A percentile compares a stretch with the other conserved stretches of the same genome.
Evolutionary conservation across 768 basidiomycete genomes (phyloP).

Genomic region (Boletus rubropictus): DNA sequence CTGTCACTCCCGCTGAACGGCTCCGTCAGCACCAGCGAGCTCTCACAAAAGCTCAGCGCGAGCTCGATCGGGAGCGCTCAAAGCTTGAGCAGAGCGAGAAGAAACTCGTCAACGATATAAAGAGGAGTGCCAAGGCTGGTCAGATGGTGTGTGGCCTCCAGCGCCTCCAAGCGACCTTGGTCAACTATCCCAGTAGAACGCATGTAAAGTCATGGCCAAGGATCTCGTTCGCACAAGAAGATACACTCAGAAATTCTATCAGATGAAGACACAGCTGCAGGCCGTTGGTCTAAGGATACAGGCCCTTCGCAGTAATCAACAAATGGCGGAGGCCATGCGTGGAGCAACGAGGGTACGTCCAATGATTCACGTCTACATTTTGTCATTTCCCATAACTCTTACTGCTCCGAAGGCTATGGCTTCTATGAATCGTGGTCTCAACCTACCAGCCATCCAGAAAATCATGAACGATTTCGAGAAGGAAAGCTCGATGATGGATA

Average conservation of each 20-base stretch:
- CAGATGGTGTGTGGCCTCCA: constrained; percentile 64
- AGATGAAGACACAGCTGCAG: constrained; percentile 97
- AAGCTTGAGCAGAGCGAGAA: constrained; percentile 97
- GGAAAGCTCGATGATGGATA: constrained; percentile 98
- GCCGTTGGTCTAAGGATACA: constrained; percentile 95
- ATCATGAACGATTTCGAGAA: constrained; percentile 99
- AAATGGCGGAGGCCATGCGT: constrained; percentile 99
- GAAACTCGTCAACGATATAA: constrained; percentile 93
- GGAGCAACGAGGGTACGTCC: constrained; percentile 85
- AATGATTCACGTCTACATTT: not conserved
- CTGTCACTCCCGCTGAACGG: constrained; percentile 93
- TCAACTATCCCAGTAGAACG: constrained; percentile 56
- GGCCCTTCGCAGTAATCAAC: constrained; percentile 92
- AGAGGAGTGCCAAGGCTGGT: constrained; percentile 91
- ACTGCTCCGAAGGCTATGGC: constrained; percentile 76
- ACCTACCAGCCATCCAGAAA: constrained; percentile 88
- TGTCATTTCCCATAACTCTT: constrained; percentile 1
- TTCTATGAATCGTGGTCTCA: constrained; percentile 93
- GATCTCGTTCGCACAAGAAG: constrained; percentile 94
- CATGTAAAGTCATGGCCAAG: constrained; percentile 99
- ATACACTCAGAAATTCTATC: constrained; percentile 97
- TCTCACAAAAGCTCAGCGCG: constrained; percentile 93
- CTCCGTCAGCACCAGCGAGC: constrained; percentile 95
- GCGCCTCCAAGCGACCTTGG: constrained; percentile 3
- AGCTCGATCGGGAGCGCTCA: constrained; percentile 90